Evolutionary conservation across 257 asterid species (phyloP), one percentile per base, ranked within the genome.

Genomic region (Salvia splendens): DNA sequence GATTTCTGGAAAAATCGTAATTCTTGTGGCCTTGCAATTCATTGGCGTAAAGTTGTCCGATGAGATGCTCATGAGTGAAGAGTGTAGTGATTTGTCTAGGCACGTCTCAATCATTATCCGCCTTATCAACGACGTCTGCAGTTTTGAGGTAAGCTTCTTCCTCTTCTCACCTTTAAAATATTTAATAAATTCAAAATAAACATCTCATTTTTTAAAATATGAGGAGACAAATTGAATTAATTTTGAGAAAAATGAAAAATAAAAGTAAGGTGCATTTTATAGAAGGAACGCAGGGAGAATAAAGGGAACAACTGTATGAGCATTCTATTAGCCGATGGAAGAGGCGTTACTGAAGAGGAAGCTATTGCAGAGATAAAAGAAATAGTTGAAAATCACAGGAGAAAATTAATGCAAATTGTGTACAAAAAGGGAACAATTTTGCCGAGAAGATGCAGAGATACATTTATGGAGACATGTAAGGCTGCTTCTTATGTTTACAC

Each of bases 71-170:
- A 0, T 46, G 2, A 64, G 76, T 12, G 35, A 53, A 15, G 82
- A 78, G 54, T 73, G 70, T 67, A 5, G 2, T 15, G 58, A 58
- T 32, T n/a, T 78, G 41, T 64, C 59, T 46, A n/a, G 16, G 58
- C 82, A 73, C 32, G 64, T 52, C 38, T 65, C 73, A 6, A 11
- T 36, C 12, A 61, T 73, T 0, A 17, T 2, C 12, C 76, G 82
- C n/a, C 82, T 78, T 35, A 70, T 69, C 71, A 78, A 78, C 32
- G 82, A 78, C 32, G 61, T 78, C 14, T 67, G 41, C 59, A 78
- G 79, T 12, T 69, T 64, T 3, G 17, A 78, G 82, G 82, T 78
- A 65, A 14, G 2, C 4, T 33, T n/a, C n/a, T n/a, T 33, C 2
- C 36, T 33, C 36, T 33, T 17, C 20, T 17, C 20, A 17, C 20